Evolutionary conservation across 768 basidiomycete genomes (phyloP), one percentile per base, ranked within the genome.

Genomic region (Podaxis rugospora): DNA sequence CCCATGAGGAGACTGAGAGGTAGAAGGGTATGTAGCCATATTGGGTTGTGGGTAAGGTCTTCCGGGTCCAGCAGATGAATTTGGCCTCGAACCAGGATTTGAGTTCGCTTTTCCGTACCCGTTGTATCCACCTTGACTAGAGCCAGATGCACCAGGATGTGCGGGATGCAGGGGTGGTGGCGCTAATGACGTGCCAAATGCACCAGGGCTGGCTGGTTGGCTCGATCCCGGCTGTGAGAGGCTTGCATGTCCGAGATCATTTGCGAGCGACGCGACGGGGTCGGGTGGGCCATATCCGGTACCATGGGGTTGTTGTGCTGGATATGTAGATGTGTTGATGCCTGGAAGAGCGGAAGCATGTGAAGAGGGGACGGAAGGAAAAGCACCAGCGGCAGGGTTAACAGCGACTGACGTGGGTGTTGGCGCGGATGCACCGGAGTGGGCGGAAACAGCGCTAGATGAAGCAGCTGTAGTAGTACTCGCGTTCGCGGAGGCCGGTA

Each of bases 241-340:
- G n/a, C 63, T 70, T 25, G 77, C 72, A 39, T 72, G 69, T 42
- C 69, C 70, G 58, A 83, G 78, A 49, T 76, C 74, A 61, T 77
- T 71, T 3, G 72, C 64, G 16, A 80, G 69, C 16, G 71, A 64
- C 55, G 69, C 50, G 23, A 77, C 65, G 36, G 73, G 40, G 35
- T 46, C 51, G 9, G 36, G 27, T 23, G 37, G 10, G 14, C 40
- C 11, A 13, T n/a, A 23, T 3, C 51, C 40, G 18, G 40, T 5
- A 18, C 21, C 40, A 35, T 44, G 47, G 35, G 57, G 16, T 42
- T 55, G 57, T 27, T 57, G 57, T 3, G 35, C 47, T n/a, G 59
- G 59, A 23, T 53, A 44, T 25, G 57, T 52, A 11, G 51, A 39
- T 21, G 21, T 39, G 28, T 47, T 57, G 27, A 44, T 49, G n/a